phyloP scores from a whole-genome alignment of 495 filamentous ascomycete species.

The Penicillium steckii region DNA sequence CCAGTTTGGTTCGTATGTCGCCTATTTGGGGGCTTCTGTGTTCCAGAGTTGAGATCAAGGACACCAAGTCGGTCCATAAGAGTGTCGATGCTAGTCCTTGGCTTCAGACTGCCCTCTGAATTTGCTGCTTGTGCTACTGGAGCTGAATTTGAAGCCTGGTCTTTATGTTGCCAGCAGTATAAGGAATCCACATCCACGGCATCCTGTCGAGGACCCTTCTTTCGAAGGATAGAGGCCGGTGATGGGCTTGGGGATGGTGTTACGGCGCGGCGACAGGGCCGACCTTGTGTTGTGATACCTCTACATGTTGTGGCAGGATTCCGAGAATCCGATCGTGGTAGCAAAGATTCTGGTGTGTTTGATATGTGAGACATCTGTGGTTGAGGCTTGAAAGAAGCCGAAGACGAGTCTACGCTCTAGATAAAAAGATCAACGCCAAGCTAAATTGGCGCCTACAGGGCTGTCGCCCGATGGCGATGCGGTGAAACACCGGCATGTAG shows the following conservation, averaged over 20 bases:
- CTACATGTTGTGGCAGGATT: slow-evolving; percentile 83
- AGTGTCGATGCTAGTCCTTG: slow-evolving; percentile 78
- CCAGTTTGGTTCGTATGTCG: slow-evolving; percentile 8
- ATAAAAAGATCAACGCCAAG: background rate
- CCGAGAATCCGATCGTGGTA: slow-evolving; percentile 77
- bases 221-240: slow-evolving; percentile 29
- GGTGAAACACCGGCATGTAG: background rate
- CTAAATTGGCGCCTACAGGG: background rate
- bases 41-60: slow-evolving; percentile 52
- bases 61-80: slow-evolving; percentile 76
- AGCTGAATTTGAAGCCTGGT: slow-evolving; percentile 59
- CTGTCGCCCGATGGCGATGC: background rate
- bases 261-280: slow-evolving; percentile 73
- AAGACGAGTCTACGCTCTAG: background rate
- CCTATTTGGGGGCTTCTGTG: slow-evolving; percentile 18
- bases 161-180: slow-evolving; percentile 95
- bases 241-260: slow-evolving; percentile 40
- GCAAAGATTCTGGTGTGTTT: slow-evolving; percentile 78
- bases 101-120: slow-evolving; percentile 47
- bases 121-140: slow-evolving; percentile 15
- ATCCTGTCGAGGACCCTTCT: slow-evolving; percentile 38
- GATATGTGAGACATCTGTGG: slow-evolving; percentile 68
- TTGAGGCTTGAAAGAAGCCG: background rate
- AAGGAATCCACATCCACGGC: slow-evolving; percentile 46
- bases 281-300: slow-evolving; percentile 75